Conservation (phyloP, 805 yeast genomes). For the Yueomyces sinensis region DNA sequence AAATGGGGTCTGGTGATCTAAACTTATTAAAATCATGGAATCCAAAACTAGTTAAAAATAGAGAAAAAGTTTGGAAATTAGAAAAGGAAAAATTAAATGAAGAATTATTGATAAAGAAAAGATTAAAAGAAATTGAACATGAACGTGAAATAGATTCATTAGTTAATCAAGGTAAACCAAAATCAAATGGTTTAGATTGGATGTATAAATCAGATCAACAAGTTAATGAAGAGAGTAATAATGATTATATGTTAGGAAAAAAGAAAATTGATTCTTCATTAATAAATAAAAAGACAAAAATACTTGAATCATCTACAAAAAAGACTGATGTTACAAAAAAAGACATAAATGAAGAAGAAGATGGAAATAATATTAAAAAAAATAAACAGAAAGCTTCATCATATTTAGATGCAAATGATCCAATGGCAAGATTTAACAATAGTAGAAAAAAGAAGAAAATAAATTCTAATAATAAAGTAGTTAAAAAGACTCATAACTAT, state of each 20-base stretch:
- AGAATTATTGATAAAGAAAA: conserved; percentile 45
- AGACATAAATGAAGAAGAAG: background rate
- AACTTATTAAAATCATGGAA: conserved; percentile 94
- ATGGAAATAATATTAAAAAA: background rate
- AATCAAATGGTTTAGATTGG: conserved; percentile 54
- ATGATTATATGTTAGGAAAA: conserved; percentile 13
- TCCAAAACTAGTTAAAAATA: conserved; percentile 77
- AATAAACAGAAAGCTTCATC: no score
- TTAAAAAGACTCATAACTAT: no score
- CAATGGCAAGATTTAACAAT: no score
- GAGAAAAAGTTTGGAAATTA: conserved; percentile 67
- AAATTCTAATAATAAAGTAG: no score
- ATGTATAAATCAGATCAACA: conserved; percentile 51
- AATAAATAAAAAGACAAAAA: no score
- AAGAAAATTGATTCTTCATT: conserved; percentile 12
- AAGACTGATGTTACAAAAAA: no score
- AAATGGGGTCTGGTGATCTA: conserved; percentile 60
- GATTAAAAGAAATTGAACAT: conserved; percentile 47
- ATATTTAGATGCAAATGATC: conserved; percentile 7
- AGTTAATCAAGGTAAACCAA: conserved; percentile 24
- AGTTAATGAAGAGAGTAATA: conserved; percentile 3
- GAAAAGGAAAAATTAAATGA: conserved; percentile 74
- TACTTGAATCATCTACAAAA: no score
- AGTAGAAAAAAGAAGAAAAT: no score
- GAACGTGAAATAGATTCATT: conserved; percentile 51